Evolutionary conservation across 345 rosid genomes (phyloP), one percentile per base, ranked within the genome.

Genomic region (Trapa incisa): DNA sequence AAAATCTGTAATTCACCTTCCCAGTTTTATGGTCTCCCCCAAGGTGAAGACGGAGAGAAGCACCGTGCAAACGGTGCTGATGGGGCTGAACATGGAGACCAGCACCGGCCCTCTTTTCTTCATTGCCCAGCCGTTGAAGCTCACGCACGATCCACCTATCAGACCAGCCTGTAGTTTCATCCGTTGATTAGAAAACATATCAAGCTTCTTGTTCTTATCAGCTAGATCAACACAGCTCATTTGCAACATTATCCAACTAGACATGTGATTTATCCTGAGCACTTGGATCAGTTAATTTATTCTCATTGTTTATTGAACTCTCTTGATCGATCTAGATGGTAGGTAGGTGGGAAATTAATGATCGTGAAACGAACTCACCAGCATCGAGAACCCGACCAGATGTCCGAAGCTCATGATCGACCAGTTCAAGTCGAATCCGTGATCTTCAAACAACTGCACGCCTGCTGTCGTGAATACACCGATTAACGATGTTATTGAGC

Each of bases 81-180:
- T 78, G 14, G 99, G 99, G 80, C 77, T 86, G 69, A 95, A 95
- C 90, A 91, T 75, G 54, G 99, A 85, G 29, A 87, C 98, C 13
- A 89, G 73, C 74, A 95, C 98, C 1, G 98, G 99, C 48, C 99
- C 99, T 66, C 85, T 80, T 76, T 87, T 89, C 87, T 84, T 89
- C 87, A 91, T 83, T n/a, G 99, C 99, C 99, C 99, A 95, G 67
- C 96, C 96, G 53, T 78, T 89, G 81, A 95, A 95, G 79, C 98
- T 95, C 43, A 86, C 79, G 58, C 87, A 84, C 37, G 78, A 81
- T 70, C 99, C 99, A n/a, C 86, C 70, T 65, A 85, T 79, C 0
- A 72, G 58, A 61, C 98, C 99, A 70, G 77, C 90, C 96, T 87
- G 82, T 33, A 37, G 3, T 41, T 41, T 4, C 43, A 41, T 8